Conservation (phyloP, 2,329 filamentous ascomycete species). For the Phaeoacremonium minimum region DNA sequence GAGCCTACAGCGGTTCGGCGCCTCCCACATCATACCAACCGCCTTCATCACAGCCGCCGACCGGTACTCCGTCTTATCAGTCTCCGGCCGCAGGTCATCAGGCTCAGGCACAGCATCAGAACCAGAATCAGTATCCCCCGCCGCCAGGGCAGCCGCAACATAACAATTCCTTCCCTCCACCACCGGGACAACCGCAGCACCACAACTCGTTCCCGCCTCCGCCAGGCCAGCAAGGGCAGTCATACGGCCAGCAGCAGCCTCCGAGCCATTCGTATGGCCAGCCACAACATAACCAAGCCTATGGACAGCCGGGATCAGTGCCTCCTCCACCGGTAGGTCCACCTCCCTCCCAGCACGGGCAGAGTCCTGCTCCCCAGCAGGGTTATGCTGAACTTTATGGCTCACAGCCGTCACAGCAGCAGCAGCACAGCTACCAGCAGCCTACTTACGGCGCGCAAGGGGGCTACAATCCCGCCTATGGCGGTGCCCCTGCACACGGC, state of each 20-base stretch:
- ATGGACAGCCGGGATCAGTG: conserved; percentile 15
- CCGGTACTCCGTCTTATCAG: conserved; percentile 20
- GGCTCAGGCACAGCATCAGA: too few species aligned
- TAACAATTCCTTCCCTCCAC: conserved; percentile 10
- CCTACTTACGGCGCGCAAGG: conserved; percentile 16
- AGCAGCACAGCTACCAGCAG: conserved; percentile 11
- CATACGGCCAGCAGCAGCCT: conserved; percentile 13
- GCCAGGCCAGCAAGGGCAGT: conserved; percentile 19
- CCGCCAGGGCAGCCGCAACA: conserved; percentile 13
- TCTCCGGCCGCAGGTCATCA: conserved; percentile 14
- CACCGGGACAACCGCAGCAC: conserved; percentile 10
- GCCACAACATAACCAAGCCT: too few species aligned
- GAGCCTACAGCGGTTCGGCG: conserved; percentile 58
- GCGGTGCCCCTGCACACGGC: conserved; percentile 17
- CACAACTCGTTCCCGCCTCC: conserved; percentile 15
- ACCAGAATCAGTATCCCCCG: conserved; percentile 13
- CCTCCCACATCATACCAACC: conserved; percentile 58
- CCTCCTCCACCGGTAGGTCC: conserved; percentile 12
- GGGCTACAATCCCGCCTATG: conserved; percentile 18
- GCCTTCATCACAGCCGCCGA: neutral
- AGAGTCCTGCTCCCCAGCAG: conserved; percentile 19
- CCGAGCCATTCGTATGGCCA: conserved; percentile 17
- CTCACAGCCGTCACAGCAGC: conserved; percentile 6
- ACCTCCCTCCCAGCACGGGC: conserved; percentile 15
- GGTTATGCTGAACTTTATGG: conserved; percentile 18